Base-by-base conservation (phyloP, 1,284 basidiomycete species). In the Microbotryum scabiosae region DNA sequence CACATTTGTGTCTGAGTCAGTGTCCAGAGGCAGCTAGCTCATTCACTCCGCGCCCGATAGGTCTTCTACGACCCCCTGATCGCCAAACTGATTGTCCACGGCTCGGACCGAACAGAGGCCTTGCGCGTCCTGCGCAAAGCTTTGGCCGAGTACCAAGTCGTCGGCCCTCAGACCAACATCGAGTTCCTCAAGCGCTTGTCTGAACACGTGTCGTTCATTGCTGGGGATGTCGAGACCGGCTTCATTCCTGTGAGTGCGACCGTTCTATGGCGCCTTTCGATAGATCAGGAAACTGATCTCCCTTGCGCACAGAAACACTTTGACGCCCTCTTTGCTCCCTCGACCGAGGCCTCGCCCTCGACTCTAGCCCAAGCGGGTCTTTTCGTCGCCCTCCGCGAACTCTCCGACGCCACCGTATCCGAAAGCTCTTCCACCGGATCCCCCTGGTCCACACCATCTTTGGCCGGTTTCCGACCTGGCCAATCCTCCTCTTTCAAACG, bases 51-150 rank as follows among this genome's bases (percentile, higher is more conserved):
- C 16, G 20, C 9, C 16, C 26, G n/a, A 20, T 43, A 60, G 61
- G 58, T 60, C 4, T 90, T 85, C 76, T 97, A 97, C 74, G 92
- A 97, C 71, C 90, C 92, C 0, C 88, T 96, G 85, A 93, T 93
- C 64, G 85, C 90, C 30, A 91, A 91, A 69, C 83, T 96, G n/a
- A 86, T 96, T 48, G 90, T 90, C 10, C 88, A 91, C 69, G 92
- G 88, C 14, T 78, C 84, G 44, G 88, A 94, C 75, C 81, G 92
- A n/a, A 83, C 82, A 2, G 88, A 92, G 71, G 92, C 92, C 0
- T 75, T 97, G 64, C 79, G 88, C 10, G 79, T 89, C 70, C 79
- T 96, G 61, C 78, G 86, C 10, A 83, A 84, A 56, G 90, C 89
- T 6, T 76, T 96, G 51, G 86, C 87, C 58, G 85, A 92, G 71